Conservation (phyloP, 2,329 filamentous ascomycete species). For the Camillea tinctor region DNA sequence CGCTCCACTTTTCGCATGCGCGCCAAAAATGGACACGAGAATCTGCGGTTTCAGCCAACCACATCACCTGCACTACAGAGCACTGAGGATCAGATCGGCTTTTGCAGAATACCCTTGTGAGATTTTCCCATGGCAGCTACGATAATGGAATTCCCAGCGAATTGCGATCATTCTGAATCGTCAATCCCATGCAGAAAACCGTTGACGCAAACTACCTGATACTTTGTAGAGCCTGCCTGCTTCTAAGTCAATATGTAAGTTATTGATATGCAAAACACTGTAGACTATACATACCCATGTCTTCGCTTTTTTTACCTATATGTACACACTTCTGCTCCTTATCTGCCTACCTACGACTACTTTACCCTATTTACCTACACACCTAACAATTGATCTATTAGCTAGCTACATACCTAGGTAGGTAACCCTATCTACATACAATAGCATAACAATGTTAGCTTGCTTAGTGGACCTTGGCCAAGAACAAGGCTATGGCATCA, state of each 20-base stretch:
- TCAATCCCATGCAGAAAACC: constrained; percentile 3
- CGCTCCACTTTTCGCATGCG: constrained; percentile 24
- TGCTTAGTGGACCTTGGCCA: not conserved
- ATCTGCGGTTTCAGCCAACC: constrained; percentile 42
- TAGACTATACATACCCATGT: no score
- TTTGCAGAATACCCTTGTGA: constrained; percentile 21
- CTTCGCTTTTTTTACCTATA: no score
- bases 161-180: constrained; percentile 13
- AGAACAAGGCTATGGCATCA: not conserved
- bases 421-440: no score
- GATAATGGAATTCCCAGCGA: constrained; percentile 18
- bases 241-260: no score
- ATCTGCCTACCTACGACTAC: no score
- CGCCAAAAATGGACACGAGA: constrained; percentile 46
- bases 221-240: not conserved
- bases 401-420: not conserved
- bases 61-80: constrained; percentile 19
- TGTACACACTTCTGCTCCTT: no score
- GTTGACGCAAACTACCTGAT: not conserved
- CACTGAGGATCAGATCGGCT: constrained; percentile 21
- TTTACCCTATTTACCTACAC: not conserved
- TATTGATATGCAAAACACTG: no score
- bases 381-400: not conserved
- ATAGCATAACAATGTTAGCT: not conserved
- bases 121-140: constrained; percentile 14